Percentiles rank a stretch among this genome's conserved stretches.
Evolutionary conservation across 2,329 filamentous ascomycete species (phyloP).

Genomic region (Xylogone sp.): DNA sequence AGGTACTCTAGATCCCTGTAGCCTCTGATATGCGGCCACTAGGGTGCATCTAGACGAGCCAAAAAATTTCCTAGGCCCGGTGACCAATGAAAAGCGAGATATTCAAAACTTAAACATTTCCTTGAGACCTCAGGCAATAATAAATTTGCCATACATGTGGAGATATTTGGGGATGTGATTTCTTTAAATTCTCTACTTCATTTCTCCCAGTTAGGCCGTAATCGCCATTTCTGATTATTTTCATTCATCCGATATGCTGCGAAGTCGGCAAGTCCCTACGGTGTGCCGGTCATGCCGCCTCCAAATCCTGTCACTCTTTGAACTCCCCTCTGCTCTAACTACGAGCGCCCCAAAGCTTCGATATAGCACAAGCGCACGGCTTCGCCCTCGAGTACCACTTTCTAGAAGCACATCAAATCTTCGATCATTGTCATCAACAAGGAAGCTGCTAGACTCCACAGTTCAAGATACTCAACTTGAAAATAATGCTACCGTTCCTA

Average conservation of each 20-base stretch:
- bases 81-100: no score
- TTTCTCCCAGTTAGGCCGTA: not conserved
- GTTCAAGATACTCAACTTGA: constrained; percentile 1
- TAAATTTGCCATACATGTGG: no score
- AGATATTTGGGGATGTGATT: no score
- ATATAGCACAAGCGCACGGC: constrained; percentile 8
- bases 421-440: not conserved
- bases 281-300: constrained; percentile 30
- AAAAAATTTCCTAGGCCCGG: no score
- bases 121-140: no score
- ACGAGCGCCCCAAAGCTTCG: constrained; percentile 8
- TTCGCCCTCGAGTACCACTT: constrained; percentile 6
- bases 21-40: no score
- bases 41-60: no score
- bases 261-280: constrained; percentile 20
- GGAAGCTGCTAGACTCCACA: not conserved
- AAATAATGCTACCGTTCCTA: constrained; percentile 14
- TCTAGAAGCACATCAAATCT: constrained; percentile 5
- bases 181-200: not conserved
- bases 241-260: constrained; percentile 20
- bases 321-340: constrained; percentile 25
- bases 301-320: constrained; percentile 29
- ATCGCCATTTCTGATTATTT: not conserved
- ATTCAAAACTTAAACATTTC: no score
- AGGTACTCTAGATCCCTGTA: no score